Conservation (phyloP, 2,329 filamentous ascomycete species). For the Daldinia sp. region DNA sequence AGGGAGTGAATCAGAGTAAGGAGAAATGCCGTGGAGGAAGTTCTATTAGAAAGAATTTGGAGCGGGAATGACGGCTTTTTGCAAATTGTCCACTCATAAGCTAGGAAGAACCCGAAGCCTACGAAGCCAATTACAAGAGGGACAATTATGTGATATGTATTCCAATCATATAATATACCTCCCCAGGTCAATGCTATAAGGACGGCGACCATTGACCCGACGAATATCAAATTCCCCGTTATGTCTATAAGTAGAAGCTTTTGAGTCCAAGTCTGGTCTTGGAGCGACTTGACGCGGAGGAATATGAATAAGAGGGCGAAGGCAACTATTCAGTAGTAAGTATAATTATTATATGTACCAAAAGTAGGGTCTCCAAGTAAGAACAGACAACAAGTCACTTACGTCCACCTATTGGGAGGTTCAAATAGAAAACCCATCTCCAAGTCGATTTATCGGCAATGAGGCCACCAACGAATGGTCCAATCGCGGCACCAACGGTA, state of each 20-base stretch:
- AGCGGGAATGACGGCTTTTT: background rate
- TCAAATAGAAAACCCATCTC: background rate
- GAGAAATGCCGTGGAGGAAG: background rate
- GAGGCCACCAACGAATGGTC: background rate
- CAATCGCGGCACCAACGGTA: background rate
- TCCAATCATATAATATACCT: background rate
- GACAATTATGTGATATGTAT: background rate
- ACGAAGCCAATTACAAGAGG: background rate
- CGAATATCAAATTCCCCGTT: background rate
- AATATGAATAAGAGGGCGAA: background rate
- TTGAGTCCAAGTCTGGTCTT: background rate
- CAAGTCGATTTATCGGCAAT: background rate
- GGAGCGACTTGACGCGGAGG: background rate
- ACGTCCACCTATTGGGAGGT: background rate
- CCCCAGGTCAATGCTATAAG: background rate
- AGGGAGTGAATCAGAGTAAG: background rate
- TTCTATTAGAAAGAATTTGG: background rate
- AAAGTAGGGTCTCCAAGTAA: background rate
- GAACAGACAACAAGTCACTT: background rate
- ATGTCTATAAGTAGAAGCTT: background rate
- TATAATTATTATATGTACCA: background rate
- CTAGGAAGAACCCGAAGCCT: background rate
- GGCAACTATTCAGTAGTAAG: background rate
- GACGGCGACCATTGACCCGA: background rate
- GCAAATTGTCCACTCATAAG: background rate